phyloP scores from a whole-genome alignment of 257 asterid genomes.

The Galeopsis tetrahit region DNA sequence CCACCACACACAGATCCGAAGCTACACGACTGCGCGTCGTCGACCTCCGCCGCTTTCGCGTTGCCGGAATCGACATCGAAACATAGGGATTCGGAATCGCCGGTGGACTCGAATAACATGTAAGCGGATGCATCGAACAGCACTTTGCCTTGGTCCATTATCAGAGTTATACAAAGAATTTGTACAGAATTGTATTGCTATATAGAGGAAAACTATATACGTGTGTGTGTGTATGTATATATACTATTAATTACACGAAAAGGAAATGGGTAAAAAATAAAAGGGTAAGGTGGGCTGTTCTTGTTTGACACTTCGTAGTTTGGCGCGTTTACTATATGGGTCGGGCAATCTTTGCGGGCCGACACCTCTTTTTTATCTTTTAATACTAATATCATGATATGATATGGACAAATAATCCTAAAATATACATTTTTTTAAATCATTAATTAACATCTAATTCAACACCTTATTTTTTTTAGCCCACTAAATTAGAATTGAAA shows the following conservation, averaged over 20 bases:
- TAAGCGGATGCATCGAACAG: conserved; percentile 44
- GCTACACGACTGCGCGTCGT: conserved; percentile 61
- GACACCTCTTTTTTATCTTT: background rate
- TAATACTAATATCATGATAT: too few relatives aligned
- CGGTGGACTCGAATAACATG: conserved; percentile 59
- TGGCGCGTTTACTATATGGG: conserved; percentile 33
- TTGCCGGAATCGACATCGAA: conserved; percentile 27
- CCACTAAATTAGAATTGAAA: too few relatives aligned
- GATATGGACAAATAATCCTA: too few relatives aligned
- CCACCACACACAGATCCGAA: conserved; percentile 33
- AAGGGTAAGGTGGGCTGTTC: conserved; percentile 48
- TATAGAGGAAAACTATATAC: background rate
- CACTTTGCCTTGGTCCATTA: conserved; percentile 33
- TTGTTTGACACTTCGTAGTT: conserved; percentile 44
- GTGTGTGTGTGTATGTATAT: background rate
- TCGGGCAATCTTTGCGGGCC: conserved; percentile 37
- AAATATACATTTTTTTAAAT: too few relatives aligned
- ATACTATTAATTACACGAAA: background rate
- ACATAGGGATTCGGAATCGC: conserved; percentile 51
- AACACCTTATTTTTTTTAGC: too few relatives aligned
- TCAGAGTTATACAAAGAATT: background rate
- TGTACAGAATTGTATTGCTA: background rate
- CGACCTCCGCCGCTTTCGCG: conserved; percentile 31
- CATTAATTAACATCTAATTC: too few relatives aligned
- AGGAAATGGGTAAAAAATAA: conserved; percentile 21